Evolutionary conservation across 108 stramenopile species (phyloP), one percentile per base, ranked within the genome.

Genomic region (Nannochloropsis salina): DNA sequence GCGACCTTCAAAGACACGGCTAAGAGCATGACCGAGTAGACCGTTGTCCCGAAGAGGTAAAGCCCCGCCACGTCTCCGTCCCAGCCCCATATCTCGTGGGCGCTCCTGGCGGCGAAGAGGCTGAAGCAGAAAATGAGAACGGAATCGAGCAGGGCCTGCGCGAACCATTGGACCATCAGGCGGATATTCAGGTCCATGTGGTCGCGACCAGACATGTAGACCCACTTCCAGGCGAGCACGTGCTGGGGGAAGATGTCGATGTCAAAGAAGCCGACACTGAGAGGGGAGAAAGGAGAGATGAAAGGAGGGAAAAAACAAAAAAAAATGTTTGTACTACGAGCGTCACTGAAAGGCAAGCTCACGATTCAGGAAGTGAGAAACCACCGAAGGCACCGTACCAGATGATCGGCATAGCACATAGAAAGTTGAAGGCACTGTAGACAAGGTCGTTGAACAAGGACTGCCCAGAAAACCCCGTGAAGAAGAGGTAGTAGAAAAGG

Each of bases 401-500:
- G 15, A 91, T 41, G 84, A 89, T 86, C 15, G 90, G 90, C 84
- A 91, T 79, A 43, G 81, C 90, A 45, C 84, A 80, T 84, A 88
- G 89, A 83, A 89, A 91, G 44, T 91, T 91, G 84, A 45, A 91
- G 8, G 88, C 90, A 8, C 88, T 83, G 86, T 88, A 89, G 12
- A 91, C 86, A 15, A 87, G 74, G 12, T 88, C 86, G 44, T 91
- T 88, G 61, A 82, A 84, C 45, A 91, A 44, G 80, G 90, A 88
- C 87, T 89, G 89, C 1, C 91, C 91, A 18, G 90, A 90, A 40
- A 86, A 89, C 15, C 87, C 87, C 18, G 89, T 82, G 80, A 82
- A 89, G 51, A 84, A 44, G 31, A 43, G 42, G 88, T 86, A 93
- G 83, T 90, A 90, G 88, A 93, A 96, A 41, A 97, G 88, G 80